Conservation (phyloP, 2,329 filamentous ascomycete genomes). For the Acrocalymma vagum region DNA sequence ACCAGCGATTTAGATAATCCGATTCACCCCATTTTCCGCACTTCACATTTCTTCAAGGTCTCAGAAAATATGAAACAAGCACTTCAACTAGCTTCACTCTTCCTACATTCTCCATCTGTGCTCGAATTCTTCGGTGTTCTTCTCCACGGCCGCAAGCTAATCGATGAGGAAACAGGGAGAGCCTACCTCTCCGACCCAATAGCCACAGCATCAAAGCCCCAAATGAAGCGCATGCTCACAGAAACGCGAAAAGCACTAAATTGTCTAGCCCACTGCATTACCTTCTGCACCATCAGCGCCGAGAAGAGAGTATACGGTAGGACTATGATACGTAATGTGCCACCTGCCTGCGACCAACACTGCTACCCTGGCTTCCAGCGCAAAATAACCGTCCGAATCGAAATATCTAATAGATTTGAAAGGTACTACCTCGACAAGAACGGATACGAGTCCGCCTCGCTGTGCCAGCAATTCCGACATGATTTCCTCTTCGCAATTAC, state of each 20-base stretch:
- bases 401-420: slow-evolving; percentile 26
- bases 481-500: slow-evolving; percentile 43
- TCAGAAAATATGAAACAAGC: slow-evolving; percentile 25
- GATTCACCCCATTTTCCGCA: slow-evolving; percentile 40
- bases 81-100: slow-evolving; percentile 43
- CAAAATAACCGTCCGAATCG: slow-evolving; percentile 25
- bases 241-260: slow-evolving; percentile 31
- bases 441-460: slow-evolving; percentile 29
- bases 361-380: slow-evolving; percentile 25
- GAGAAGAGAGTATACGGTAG: slow-evolving; percentile 30
- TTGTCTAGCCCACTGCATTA: slow-evolving; percentile 34
- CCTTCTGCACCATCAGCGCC: slow-evolving; percentile 24
- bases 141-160: slow-evolving; percentile 31
- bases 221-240: slow-evolving; percentile 17
- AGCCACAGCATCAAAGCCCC: slow-evolving; percentile 13
- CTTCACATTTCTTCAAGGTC: slow-evolving; percentile 17
- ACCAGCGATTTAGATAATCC: slow-evolving; percentile 32
- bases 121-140: slow-evolving; percentile 42
- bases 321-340: slow-evolving; percentile 15
- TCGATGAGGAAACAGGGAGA: slow-evolving; percentile 10
- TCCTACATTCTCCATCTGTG: slow-evolving; percentile 35
- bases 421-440: slow-evolving; percentile 24
- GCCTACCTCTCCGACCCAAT: slow-evolving; percentile 33
- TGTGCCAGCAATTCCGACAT: slow-evolving; percentile 40
- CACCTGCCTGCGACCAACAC: slow-evolving; percentile 10